Conservation (phyloP, 495 filamentous ascomycete species). For the Aspergillus cavernicola region DNA sequence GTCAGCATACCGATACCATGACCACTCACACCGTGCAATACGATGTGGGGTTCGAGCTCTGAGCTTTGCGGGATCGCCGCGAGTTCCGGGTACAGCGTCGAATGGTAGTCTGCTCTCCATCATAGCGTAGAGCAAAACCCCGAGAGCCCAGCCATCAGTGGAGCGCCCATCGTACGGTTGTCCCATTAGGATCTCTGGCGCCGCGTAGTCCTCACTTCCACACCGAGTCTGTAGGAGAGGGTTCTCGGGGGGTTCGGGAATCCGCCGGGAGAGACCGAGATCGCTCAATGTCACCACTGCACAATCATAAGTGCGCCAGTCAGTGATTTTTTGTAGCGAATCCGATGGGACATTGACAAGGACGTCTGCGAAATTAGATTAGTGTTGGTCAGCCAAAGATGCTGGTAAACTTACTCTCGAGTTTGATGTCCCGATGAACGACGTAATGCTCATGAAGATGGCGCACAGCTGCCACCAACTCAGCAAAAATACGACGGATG, state of each 20-base stretch:
- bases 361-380: slow-evolving; percentile 60
- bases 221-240: slow-evolving; percentile 81
- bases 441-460: slow-evolving; percentile 85
- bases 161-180: slow-evolving; percentile 91
- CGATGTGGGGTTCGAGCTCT: slow-evolving; percentile 78
- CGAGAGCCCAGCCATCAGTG: slow-evolving; percentile 92
- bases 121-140: slow-evolving; percentile 88
- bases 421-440: slow-evolving; percentile 95
- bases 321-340: slow-evolving; percentile 43
- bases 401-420: slow-evolving; percentile 73
- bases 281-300: slow-evolving; percentile 87
- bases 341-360: slow-evolving; percentile 74
- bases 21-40: slow-evolving; percentile 94
- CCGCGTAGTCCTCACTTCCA: slow-evolving; percentile 95
- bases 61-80: slow-evolving; percentile 64
- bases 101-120: slow-evolving; percentile 91
- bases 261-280: slow-evolving; percentile 80
- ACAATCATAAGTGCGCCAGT: slow-evolving; percentile 71
- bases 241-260: slow-evolving; percentile 66
- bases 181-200: slow-evolving; percentile 92
- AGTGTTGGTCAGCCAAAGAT: not conserved
- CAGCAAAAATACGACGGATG: slow-evolving; percentile 82
- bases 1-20: slow-evolving; percentile 79
- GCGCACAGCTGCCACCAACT: slow-evolving; percentile 76
- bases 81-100: slow-evolving; percentile 72